Base-by-base conservation (phyloP, 78 protist genomes). In the Goniomonas avonlea region DNA sequence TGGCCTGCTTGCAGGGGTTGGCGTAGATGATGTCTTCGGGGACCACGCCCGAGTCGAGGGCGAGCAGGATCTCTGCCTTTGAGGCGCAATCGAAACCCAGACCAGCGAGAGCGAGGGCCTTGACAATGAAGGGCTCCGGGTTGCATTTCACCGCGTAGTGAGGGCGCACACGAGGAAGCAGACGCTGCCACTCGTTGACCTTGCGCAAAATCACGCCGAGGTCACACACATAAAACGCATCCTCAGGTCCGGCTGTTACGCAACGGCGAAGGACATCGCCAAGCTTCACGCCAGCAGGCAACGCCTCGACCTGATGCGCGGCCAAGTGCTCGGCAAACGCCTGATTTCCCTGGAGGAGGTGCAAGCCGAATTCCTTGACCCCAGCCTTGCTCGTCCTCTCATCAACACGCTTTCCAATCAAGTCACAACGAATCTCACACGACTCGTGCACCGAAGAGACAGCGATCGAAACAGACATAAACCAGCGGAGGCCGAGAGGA, bases 71-170 rank as follows among this genome's bases (percentile, higher is more conserved):
- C 78, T 84, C 88, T 13, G 50, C 60, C 53, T 35, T 23, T 13
- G 69, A 32, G 9, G 88, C 80, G 71, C 88, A 85, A 40, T 85
- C 85, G 74, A 85, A 85, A 39, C 71, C 71, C 69, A 17, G 21
- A 41, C 82, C 88, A 0, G 55, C 9, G 32, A 13, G 31, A n/a
- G 63, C 77, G 11, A 85, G 77, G 23, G 27, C 1, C 27, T 0
- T 0, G 65, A 80, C 18, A 29, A 85, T 32, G 45, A 1, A 21
- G 17, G 4, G 25, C 68, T 78, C 76, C 11, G 74, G 50, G 79
- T 79, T 73, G 81, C 84, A 85, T 79, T 85, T 85, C 48, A 85
- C 47, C 3, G 84, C 88, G 38, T 78, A 85, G 78, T 39, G 63
- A 21, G 83, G 88, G 29, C 58, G 18, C 27, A 84, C 80, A 9